Evolutionary conservation across 768 basidiomycete genomes (phyloP), one percentile per base, ranked within the genome.

Genomic region (Boletus insuetus): DNA sequence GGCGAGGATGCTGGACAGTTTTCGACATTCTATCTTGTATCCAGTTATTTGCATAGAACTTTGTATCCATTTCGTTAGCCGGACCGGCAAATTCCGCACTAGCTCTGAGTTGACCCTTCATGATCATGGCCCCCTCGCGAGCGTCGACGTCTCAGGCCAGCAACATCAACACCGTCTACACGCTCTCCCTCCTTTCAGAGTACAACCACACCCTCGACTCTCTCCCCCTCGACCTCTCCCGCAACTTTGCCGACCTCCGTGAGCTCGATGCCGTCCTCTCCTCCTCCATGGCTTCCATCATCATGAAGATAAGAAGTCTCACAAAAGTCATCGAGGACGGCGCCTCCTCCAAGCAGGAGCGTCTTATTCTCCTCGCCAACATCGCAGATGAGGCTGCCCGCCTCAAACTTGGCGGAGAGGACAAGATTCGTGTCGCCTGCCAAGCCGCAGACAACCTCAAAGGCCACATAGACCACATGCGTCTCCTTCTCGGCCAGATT

Each of bases 241-340:
- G 92, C 72, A 87, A 86, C 73, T 91, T 97, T 71, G 91, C 89
- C 12, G 97, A 99, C 79, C 84, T 99, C 51, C 91, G 94, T 60
- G 97, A 99, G 75, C 90, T 99, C 74, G 97, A 98, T 72, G 97
- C 96, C 54, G 97, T 99, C 55, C 83, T 99, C 62, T 94, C 94
- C 62, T 79, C 89, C 42, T 92, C 92, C 58, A 89, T 96, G 73
- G 70, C 84, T 60, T 78, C 82, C 61, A 88, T 99, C 67, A 93
- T 89, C 54, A 63, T 79, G 43, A 93, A 93, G 73, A 87, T 98
- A 60, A 79, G 82, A 54, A 69, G 72, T 38, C 86, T 99, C 61
- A 88, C 86, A 39, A 67, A 76, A 54, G 84, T 91, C 82, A 85
- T 97, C 66, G 86, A 92, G 67, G 76, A 81, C 54, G 78, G 82